Percentiles rank a stretch among this genome's conserved stretches.
Conservation (phyloP, 164 flowering plant species). For the Sextonia rubra region DNA sequence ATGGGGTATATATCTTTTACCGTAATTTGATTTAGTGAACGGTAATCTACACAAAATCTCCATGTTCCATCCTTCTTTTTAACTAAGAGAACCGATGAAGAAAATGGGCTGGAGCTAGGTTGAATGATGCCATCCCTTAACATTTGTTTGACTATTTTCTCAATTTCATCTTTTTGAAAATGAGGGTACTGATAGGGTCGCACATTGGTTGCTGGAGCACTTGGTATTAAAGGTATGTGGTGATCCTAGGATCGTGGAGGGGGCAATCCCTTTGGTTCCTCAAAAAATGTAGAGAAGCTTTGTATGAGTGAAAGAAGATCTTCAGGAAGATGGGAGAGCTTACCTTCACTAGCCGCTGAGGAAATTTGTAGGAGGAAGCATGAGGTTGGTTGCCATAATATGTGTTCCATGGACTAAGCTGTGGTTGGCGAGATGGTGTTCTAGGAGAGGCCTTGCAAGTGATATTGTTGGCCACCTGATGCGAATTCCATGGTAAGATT, state of each 20-base stretch:
- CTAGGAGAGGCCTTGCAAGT: no score
- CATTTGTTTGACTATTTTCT: background rate
- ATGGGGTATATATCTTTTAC: background rate
- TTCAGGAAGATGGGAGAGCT: no score
- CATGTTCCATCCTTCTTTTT: slow-evolving; percentile 1
- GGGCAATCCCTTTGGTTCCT: no score
- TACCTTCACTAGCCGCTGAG: no score
- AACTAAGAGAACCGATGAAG: slow-evolving; percentile 3
- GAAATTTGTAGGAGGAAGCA: no score
- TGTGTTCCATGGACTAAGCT: no score
- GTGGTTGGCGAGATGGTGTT: no score
- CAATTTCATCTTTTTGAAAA: background rate
- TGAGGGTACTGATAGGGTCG: background rate
- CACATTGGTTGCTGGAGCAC: background rate
- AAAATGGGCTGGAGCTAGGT: background rate
- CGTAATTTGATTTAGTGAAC: background rate
- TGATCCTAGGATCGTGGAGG: background rate
- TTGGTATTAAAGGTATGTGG: background rate
- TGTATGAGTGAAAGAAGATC: no score
- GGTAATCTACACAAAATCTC: slow-evolving; percentile 1
- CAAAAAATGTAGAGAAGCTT: no score
- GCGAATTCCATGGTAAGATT: no score
- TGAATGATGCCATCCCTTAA: background rate
- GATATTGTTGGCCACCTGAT: no score
- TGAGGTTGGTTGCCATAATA: no score